Base-by-base conservation (phyloP, 2,329 filamentous ascomycete genomes). In the Fusarium kyushuense region DNA sequence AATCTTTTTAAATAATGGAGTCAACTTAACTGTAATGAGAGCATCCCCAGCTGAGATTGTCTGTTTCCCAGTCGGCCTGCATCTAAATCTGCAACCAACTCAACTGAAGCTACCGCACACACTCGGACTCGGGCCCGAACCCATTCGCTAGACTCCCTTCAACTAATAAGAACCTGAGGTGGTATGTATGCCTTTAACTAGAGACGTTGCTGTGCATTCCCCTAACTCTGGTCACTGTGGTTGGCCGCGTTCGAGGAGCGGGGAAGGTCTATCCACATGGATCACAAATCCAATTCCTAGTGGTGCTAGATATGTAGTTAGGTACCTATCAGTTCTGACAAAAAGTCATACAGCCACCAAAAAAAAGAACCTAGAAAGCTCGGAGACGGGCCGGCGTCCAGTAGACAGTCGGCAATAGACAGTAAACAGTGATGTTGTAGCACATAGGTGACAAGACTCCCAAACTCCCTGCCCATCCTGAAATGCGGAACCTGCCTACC, bases 241-340 rank as follows among this genome's bases (percentile, higher is more conserved):
- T 63, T 67, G 63, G 63, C 32, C 35, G 40, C 32, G 32, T 30
- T 17, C 11, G n/a, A 21, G 25, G 64, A 59, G 52, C 33, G 65
- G 65, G 60, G 42, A 29, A 35, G 43, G 36, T 21, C 23, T 21
- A 23, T 17, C n/a, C 42, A 29, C 42, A 21, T 30, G 42, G 27
- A 45, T 45, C 42, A 30, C 49, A 54, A 40, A 58, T 40, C 21
- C 33, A 49, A 45, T 29, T 30, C 23, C 23, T 25, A 7, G 23
- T n/a, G n/a, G n/a, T n/a, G n/a, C n/a, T n/a, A n/a, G n/a, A n/a
- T n/a, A n/a, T n/a, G n/a, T 25, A 25, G 23, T 25, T 23, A 41
- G 38, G 21, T 23, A 19, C 33, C 29, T 47, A 19, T 35, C 45
- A 48, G 45, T 33, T 19, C 19, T 23, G 25, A 30, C 32, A 47